Evolutionary conservation across 108 stramenopile species (phyloP).

Genomic region (Stephanodiscus minutulus): DNA sequence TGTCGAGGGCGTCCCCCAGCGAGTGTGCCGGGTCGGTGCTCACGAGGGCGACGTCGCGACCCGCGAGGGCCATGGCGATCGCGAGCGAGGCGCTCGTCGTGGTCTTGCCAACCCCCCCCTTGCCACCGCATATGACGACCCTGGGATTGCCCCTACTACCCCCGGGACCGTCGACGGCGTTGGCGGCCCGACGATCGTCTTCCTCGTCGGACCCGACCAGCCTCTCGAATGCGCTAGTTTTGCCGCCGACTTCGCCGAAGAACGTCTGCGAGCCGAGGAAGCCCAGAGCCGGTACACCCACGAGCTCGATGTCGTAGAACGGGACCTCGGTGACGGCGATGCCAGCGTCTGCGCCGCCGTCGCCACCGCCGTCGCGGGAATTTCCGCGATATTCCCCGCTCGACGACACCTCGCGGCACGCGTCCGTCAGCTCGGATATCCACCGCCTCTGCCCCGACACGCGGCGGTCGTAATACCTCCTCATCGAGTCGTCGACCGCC

Average conservation of each 20-base stretch:
- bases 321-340: constrained; percentile 75
- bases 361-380: no score
- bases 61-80: constrained; percentile 82
- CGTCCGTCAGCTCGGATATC: no score
- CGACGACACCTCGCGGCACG: no score
- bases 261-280: constrained; percentile 67
- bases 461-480: no score
- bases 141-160: constrained; percentile 48
- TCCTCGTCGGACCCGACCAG: no score
- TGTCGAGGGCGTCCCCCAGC: constrained; percentile 92
- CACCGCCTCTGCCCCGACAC: no score
- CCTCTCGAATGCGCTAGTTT: no score
- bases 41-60: constrained; percentile 86
- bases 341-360: constrained; percentile 18
- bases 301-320: constrained; percentile 85
- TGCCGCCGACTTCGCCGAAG: constrained; percentile 29
- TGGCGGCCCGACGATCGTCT: no score
- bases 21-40: constrained; percentile 97
- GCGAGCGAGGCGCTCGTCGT: constrained; percentile 88
- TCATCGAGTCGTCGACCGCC: no score
- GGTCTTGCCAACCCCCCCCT: constrained; percentile 91
- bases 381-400: no score
- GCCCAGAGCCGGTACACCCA: constrained; percentile 80
- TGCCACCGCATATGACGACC: constrained; percentile 88
- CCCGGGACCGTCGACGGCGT: no score